A percentile compares a stretch with the other conserved stretches of the same genome.
These are phyloP conservation scores for Balakata baccata DNA, from an alignment of 345 rosid species.

Conservation along the genomic window DNA sequence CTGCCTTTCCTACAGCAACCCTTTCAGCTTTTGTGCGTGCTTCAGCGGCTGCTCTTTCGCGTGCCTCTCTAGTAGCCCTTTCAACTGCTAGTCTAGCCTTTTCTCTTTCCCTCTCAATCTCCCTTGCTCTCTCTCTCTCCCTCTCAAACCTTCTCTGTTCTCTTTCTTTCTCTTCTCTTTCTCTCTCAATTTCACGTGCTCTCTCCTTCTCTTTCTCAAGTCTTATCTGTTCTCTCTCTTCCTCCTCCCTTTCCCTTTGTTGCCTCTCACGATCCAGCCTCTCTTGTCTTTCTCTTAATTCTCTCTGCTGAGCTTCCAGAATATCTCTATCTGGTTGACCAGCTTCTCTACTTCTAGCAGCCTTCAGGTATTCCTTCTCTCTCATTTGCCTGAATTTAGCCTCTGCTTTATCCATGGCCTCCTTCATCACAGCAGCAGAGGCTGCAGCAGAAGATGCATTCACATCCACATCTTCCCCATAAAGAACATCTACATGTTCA, in stretches of 20 bases:
- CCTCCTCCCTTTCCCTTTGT: conserved; percentile 36
- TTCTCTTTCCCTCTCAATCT: conserved; percentile 64
- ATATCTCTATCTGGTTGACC: conserved; percentile 46
- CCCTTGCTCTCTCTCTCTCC: conserved; percentile 63
- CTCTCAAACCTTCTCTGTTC: conserved; percentile 59
- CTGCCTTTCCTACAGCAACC: conserved; percentile 75
- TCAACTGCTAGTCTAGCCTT: conserved; percentile 85
- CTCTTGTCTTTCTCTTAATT: conserved; percentile 56
- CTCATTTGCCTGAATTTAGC: conserved; percentile 88
- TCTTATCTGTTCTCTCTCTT: conserved; percentile 57
- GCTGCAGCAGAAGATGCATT: conserved; percentile 67
- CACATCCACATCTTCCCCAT: conserved; percentile 54
- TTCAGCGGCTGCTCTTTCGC: conserved; percentile 87
- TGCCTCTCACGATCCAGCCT: conserved; percentile 49
- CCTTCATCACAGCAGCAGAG: conserved; percentile 95
- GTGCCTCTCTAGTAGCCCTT: conserved; percentile 96
- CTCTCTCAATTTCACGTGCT: conserved; percentile 41
- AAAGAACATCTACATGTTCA: conserved; percentile 44
- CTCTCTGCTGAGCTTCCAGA: conserved; percentile 56
- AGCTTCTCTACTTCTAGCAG: conserved; percentile 64
- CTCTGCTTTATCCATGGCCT: conserved; percentile 97
- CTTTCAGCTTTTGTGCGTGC: conserved; percentile 82
- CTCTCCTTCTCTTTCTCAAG: conserved; percentile 55
- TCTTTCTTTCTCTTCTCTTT: conserved; percentile 62
- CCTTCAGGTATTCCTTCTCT: conserved; percentile 69